Conservation (phyloP, 345 rosid genomes). For the Bruguiera sexangula region DNA sequence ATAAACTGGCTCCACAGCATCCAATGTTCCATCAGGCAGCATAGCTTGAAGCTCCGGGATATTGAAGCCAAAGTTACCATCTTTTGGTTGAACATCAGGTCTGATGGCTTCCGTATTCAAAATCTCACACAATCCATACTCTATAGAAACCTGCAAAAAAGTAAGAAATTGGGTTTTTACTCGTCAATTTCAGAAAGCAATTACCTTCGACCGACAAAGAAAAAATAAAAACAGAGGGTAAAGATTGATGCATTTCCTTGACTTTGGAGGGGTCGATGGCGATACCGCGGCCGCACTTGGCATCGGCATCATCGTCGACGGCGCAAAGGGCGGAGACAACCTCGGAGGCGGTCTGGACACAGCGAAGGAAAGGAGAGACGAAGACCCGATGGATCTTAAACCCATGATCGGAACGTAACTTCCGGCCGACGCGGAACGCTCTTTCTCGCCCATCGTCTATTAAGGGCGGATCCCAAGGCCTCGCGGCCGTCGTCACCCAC, state of each 20-base stretch:
- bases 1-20: conserved; percentile 43
- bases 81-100: conserved; percentile 49
- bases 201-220: no score
- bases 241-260: conserved; percentile 44
- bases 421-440: conserved; percentile 47
- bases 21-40: conserved; percentile 65
- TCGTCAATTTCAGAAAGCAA: not conserved
- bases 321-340: conserved; percentile 55
- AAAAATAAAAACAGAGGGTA: not conserved
- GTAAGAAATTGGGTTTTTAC: not conserved
- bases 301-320: conserved; percentile 27
- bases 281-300: conserved; percentile 25
- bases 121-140: conserved; percentile 79
- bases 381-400: conserved; percentile 79
- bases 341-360: conserved; percentile 72
- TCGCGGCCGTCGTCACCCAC: conserved; percentile 56
- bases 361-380: conserved; percentile 82
- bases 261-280: conserved; percentile 50
- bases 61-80: conserved; percentile 55
- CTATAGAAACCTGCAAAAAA: conserved; percentile 56
- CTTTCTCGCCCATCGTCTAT: conserved; percentile 44
- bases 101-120: conserved; percentile 56
- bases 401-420: conserved; percentile 41
- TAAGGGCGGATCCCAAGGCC: conserved; percentile 86
- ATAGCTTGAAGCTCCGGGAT: conserved; percentile 52